These are phyloP conservation scores for Phlebopus sp. DNA, from an alignment of 1,284 basidiomycete genomes.

Conservation along the genomic window DNA sequence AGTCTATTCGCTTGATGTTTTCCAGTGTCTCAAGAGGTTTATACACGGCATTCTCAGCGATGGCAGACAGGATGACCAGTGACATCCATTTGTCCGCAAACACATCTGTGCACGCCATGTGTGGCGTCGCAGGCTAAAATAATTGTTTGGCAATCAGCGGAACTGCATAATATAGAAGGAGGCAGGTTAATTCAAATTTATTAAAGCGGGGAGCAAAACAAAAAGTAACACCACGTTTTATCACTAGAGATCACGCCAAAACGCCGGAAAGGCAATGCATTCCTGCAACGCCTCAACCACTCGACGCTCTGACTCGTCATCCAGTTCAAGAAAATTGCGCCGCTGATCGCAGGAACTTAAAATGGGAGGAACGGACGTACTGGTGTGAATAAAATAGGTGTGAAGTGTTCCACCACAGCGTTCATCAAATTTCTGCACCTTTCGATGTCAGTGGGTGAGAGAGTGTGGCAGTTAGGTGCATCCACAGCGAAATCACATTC, in stretches of 20 bases:
- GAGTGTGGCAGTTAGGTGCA: conserved; percentile 11
- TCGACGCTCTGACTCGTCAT: neutral
- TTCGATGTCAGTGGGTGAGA: conserved; percentile 23
- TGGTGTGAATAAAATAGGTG: conserved; percentile 68
- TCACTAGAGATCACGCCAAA: neutral
- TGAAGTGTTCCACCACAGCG: conserved; percentile 59
- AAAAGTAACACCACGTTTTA: neutral
- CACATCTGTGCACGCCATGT: conserved; percentile 70
- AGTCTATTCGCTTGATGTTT: conserved; percentile 53
- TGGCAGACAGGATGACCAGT: conserved; percentile 60
- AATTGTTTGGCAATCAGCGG: neutral
- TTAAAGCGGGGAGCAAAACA: neutral
- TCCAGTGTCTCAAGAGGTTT: conserved; percentile 67
- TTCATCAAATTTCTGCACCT: conserved; percentile 46
- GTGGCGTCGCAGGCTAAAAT: conserved; percentile 47
- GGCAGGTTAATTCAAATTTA: neutral
- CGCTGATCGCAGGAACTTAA: neutral
- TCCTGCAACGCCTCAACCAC: neutral
- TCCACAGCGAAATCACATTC: neutral
- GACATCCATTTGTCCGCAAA: conserved; percentile 70
- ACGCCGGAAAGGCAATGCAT: neutral
- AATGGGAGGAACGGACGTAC: conserved; percentile 22
- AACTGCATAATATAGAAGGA: neutral
- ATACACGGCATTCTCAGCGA: conserved; percentile 55
- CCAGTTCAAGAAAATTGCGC: neutral